Evolutionary conservation across 2,329 filamentous ascomycete species (phyloP).

Genomic region (Aureobasidium namibiae): DNA sequence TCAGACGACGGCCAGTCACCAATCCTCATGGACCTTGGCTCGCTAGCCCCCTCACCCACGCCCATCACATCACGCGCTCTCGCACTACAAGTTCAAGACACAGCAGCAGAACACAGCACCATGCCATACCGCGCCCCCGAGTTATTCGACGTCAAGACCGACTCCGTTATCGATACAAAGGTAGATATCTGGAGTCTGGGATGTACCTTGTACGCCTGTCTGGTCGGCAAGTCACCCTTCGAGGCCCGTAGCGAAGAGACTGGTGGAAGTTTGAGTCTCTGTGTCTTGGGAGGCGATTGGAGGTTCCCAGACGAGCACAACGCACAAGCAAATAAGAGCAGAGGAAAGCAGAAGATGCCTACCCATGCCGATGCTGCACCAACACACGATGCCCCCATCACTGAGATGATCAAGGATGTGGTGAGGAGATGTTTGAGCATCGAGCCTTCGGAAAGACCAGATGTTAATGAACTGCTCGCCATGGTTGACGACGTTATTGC

Average conservation of each 20-base stretch:
- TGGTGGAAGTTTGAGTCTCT: conserved; percentile 84
- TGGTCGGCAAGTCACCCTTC: conserved; percentile 94
- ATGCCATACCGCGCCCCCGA: conserved; percentile 98
- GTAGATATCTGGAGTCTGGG: conserved; percentile 97
- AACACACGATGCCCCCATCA: conserved; percentile 50
- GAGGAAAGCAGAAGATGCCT: conserved; percentile 45
- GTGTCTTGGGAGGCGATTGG: conserved; percentile 91
- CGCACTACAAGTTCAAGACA: conserved; percentile 87
- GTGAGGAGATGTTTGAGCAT: conserved; percentile 80
- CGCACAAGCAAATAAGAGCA: conserved; percentile 39
- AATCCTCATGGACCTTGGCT: conserved; percentile 96
- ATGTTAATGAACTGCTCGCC: conserved; percentile 73
- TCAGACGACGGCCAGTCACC: conserved; percentile 79
- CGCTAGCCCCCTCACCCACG: conserved; percentile 76
- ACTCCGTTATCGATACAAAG: conserved; percentile 84
- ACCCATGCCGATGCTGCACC: conserved; percentile 20
- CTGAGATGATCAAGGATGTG: conserved; percentile 75
- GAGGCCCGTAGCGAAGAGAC: conserved; percentile 95
- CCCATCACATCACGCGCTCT: conserved; percentile 83
- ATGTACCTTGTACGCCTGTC: conserved; percentile 93
- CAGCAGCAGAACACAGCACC: conserved; percentile 89
- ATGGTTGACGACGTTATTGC: conserved; percentile 69
- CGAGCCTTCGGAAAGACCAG: conserved; percentile 79
- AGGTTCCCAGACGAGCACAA: conserved; percentile 83
- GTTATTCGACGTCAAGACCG: conserved; percentile 95